phyloP scores from a whole-genome alignment of 805 yeast species.

The Lipomyces oligophaga region DNA sequence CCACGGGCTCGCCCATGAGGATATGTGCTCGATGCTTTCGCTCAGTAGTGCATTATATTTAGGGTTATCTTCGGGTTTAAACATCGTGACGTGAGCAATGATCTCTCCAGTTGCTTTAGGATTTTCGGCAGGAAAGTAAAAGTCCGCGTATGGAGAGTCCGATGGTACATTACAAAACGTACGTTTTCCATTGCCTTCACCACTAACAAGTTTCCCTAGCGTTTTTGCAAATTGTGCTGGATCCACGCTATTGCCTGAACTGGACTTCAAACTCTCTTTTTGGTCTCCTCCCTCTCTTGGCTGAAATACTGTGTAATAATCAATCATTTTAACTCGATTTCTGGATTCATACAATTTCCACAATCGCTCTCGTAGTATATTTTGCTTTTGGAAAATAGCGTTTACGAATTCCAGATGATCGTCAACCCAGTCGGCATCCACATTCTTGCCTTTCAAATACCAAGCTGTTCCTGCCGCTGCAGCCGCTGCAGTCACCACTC shows the following conservation, averaged over 20 bases:
- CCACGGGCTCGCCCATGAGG: constrained; percentile 12
- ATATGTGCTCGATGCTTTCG: constrained; percentile 11
- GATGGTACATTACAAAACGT: constrained; percentile 27
- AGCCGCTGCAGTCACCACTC: constrained; percentile 24
- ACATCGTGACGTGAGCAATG: constrained; percentile 26
- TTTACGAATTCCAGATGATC: constrained; percentile 25
- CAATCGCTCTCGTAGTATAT: constrained; percentile 9
- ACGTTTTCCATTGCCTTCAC: constrained; percentile 22
- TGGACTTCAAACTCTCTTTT: background rate
- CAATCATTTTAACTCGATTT: constrained; percentile 14
- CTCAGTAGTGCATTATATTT: constrained; percentile 13
- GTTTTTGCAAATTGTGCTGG: constrained; percentile 11
- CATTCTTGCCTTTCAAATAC: constrained; percentile 23
- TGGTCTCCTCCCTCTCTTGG: background rate
- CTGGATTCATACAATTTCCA: constrained; percentile 19
- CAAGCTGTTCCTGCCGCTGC: constrained; percentile 28
- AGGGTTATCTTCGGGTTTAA: constrained; percentile 16
- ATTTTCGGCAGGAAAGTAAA: constrained; percentile 25
- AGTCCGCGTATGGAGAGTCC: constrained; percentile 20
- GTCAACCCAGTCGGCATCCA: constrained; percentile 24
- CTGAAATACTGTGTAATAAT: constrained; percentile 19
- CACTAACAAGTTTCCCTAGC: constrained; percentile 18
- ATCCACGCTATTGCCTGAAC: background rate
- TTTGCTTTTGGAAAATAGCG: constrained; percentile 19
- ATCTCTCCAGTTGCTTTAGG: constrained; percentile 23